Evolutionary conservation across 495 filamentous ascomycete genomes (phyloP).

Genomic region (Pseudoneurospora amorphoporcata): DNA sequence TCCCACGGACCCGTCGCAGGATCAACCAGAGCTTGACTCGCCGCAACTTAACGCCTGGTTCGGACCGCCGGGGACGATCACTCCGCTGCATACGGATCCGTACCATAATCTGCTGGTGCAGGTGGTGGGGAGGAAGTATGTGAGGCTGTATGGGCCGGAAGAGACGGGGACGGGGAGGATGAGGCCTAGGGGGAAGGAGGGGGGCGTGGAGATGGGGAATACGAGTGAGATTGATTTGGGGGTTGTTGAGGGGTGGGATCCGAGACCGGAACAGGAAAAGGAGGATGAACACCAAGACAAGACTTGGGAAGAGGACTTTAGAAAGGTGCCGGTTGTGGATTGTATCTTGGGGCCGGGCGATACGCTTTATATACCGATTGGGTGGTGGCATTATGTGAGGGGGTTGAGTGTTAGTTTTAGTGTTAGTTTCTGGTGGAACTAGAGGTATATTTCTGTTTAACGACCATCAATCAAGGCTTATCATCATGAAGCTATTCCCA

Average conservation of each 20-base stretch:
- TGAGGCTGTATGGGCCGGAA: conserved; percentile 69
- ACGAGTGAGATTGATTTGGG: conserved; percentile 70
- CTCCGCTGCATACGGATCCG: conserved; percentile 85
- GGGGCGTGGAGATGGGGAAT: conserved; percentile 85
- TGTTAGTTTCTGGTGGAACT: conserved; percentile 98
- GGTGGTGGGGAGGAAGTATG: conserved; percentile 83
- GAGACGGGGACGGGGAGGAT: conserved; percentile 44
- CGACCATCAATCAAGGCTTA: not conserved
- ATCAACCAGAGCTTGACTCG: conserved; percentile 39
- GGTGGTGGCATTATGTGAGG: conserved; percentile 98
- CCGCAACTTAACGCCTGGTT: conserved; percentile 84
- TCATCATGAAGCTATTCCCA: not conserved
- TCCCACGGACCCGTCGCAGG: conserved; percentile 39
- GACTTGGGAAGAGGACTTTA: conserved; percentile 51
- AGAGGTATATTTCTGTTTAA: conserved; percentile 3
- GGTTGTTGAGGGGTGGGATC: conserved; percentile 44
- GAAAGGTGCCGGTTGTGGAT: conserved; percentile 60
- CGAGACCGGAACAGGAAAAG: conserved; percentile 14
- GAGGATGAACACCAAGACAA: conserved; percentile 52
- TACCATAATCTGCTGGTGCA: conserved; percentile 90
- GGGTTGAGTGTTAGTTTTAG: conserved; percentile 81
- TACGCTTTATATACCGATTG: conserved; percentile 80
- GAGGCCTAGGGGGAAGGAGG: conserved; percentile 54
- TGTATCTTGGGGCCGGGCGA: conserved; percentile 72
- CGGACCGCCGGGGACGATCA: conserved; percentile 78